Conservation (phyloP, 78 protist genomes). For the Chrysochromulina parva region DNA sequence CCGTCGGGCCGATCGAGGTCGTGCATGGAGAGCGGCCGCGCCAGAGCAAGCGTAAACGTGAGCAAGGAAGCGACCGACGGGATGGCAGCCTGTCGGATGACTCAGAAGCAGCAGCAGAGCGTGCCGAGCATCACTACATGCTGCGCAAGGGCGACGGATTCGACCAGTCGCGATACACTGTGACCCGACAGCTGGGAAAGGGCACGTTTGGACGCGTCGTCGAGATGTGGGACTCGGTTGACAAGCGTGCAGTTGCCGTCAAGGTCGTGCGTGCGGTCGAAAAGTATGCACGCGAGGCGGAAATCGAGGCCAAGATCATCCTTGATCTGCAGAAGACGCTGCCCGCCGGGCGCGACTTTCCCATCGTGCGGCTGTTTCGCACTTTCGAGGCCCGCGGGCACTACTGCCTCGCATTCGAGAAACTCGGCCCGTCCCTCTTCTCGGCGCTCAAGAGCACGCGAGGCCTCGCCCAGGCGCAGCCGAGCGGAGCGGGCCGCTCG, state of each 20-base stretch:
- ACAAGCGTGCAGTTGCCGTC: background rate
- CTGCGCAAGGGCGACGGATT: background rate
- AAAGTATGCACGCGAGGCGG: background rate
- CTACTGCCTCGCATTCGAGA: background rate
- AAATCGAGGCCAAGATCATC: background rate
- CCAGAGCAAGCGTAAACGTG: too few relatives aligned
- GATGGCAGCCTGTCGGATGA: too few relatives aligned
- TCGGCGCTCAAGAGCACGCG: background rate
- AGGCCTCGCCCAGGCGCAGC: background rate
- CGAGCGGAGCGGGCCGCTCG: background rate
- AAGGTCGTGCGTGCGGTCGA: background rate
- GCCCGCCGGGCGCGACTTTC: background rate
- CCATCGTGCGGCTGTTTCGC: background rate
- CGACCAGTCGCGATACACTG: background rate
- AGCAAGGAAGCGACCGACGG: too few relatives aligned
- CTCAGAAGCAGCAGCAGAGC: background rate
- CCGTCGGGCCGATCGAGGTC: too few relatives aligned
- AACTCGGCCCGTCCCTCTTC: background rate
- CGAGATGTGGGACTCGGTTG: background rate
- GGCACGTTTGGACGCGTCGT: conserved; percentile 4
- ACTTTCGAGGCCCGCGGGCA: conserved; percentile 9
- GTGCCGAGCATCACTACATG: background rate
- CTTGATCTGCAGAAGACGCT: background rate
- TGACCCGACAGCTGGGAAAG: background rate
- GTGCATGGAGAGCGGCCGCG: too few relatives aligned